Evolutionary conservation across 495 filamentous ascomycete species (phyloP).

Genomic region (Aspergillus diversus): DNA sequence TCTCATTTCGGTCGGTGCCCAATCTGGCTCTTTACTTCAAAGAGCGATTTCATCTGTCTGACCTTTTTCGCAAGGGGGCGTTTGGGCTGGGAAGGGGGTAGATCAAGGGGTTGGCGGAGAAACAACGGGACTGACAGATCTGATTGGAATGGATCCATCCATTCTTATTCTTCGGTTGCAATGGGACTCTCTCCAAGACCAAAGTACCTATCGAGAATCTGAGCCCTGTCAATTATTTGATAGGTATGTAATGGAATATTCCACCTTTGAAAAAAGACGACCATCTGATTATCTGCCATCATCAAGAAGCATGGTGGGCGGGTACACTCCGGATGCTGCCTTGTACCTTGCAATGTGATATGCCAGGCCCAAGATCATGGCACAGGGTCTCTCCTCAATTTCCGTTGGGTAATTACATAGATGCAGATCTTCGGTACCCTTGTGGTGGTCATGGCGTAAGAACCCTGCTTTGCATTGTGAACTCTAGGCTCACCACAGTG

Average conservation of each 20-base stretch:
- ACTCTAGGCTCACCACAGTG: not conserved
- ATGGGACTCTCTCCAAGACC: no score
- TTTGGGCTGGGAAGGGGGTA: slow-evolving; percentile 17
- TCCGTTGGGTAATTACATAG: not conserved
- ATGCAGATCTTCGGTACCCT: not conserved
- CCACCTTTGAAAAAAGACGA: not conserved
- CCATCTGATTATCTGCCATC: not conserved
- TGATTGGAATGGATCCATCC: slow-evolving; percentile 11
- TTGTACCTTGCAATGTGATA: not conserved
- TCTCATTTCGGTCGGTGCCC: not conserved
- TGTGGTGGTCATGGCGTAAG: not conserved
- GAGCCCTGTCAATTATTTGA: not conserved
- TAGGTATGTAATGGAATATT: not conserved
- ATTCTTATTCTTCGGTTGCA: not conserved
- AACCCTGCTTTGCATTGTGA: not conserved
- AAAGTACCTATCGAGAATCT: not conserved
- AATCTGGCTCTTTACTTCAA: no score
- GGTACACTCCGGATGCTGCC: not conserved
- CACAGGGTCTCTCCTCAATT: not conserved
- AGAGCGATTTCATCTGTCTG: not conserved
- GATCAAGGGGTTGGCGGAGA: slow-evolving; percentile 18
- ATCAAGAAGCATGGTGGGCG: not conserved
- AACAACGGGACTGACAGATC: slow-evolving; percentile 14
- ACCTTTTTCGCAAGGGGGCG: slow-evolving; percentile 17
- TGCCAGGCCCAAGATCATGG: not conserved